Evolutionary conservation across 2,329 filamentous ascomycete genomes (phyloP), one percentile per base, ranked within the genome.

Genomic region (Aureobasidium sp.): DNA sequence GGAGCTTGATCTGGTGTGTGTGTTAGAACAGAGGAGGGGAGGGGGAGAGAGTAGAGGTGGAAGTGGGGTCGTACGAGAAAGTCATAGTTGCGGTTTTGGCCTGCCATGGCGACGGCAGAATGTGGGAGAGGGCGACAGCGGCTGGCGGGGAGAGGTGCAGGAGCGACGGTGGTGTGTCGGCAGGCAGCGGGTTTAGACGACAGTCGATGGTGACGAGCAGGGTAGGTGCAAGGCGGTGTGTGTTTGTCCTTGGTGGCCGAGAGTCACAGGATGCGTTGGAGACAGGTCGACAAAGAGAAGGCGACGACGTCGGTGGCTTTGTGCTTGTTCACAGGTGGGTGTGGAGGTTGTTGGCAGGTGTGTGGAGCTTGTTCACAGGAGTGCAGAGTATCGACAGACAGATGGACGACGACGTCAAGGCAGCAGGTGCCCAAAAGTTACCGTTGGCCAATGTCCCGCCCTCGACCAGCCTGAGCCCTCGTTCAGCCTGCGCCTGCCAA

Each of bases 51-150:
- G 19, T 8, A 19, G 1, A 19, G 51, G 38, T 25, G 31, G 37
- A 43, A 25, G 38, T 37, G 51, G 51, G 37, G 51, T 17, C 86
- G 73, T 86, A 97, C 93, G 78, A 99, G 83, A 77, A 97, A 97
- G 77, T 99, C 94, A 79, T 99, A 99, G 81, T 99, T 99, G 77
- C 94, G 86, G 81, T 93, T 95, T 58, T 58, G 55, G 76, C 89
- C 90, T 71, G 94, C 92, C 94, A 99, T 99, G 66, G 65, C 74
- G 69, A 27, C n/a, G 38, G 53, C 53, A 46, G 53, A 27, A 15
- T 33, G 53, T 46, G 35, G 13, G 40, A 37, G 38, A 43, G 51
- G 27, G 46, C 31, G 45, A 43, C 31, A 40, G 46, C n/a, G 19
- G 55, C 11, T 49, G 45, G 45, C 43, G 46, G 25, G 15, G 35